Percentiles rank a stretch among this genome's conserved stretches.
Evolutionary conservation across 306 rosid species (phyloP).

Genomic region (Castanopsis chinensis): DNA sequence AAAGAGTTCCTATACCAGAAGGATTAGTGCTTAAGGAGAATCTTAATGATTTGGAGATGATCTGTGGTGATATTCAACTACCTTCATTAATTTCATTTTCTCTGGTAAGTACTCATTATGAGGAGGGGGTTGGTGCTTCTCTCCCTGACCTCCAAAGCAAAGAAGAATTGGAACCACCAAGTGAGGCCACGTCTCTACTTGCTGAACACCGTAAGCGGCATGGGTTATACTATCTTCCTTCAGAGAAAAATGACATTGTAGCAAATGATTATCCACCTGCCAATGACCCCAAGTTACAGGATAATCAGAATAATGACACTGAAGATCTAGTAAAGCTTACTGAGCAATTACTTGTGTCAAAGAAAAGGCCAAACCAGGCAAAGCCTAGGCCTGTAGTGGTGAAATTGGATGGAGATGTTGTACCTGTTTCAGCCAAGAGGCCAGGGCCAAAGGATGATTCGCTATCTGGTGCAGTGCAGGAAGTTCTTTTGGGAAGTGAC

Average conservation of each 20-base stretch:
- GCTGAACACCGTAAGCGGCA: conserved; percentile 84
- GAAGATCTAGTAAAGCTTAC: conserved; percentile 73
- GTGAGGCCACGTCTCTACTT: conserved; percentile 72
- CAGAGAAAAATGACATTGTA: conserved; percentile 56
- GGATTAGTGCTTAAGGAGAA: conserved; percentile 68
- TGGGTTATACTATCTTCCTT: conserved; percentile 83
- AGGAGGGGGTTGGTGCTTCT: conserved; percentile 33
- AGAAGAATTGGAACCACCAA: conserved; percentile 53
- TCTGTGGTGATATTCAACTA: conserved; percentile 63
- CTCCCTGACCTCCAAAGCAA: conserved; percentile 31
- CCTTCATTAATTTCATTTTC: conserved; percentile 43
- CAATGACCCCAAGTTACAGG: conserved; percentile 51
- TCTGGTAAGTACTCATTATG: conserved; percentile 40
- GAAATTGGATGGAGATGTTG: conserved; percentile 74
- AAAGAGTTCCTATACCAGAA: conserved; percentile 77
- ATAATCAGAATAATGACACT: conserved; percentile 40
- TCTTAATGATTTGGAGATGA: conserved; percentile 60
- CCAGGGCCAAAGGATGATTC: conserved; percentile 52
- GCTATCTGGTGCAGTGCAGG: conserved; percentile 71
- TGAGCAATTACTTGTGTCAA: conserved; percentile 58
- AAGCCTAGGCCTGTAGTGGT: conserved; percentile 95
- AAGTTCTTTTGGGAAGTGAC: conserved; percentile 62
- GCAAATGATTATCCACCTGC: conserved; percentile 77
- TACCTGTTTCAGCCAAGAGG: conserved; percentile 39
- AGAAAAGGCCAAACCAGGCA: conserved; percentile 66